Evolutionary conservation across 2,329 filamentous ascomycete species (phyloP).

Genomic region (Alternaria hordeiaustralica): DNA sequence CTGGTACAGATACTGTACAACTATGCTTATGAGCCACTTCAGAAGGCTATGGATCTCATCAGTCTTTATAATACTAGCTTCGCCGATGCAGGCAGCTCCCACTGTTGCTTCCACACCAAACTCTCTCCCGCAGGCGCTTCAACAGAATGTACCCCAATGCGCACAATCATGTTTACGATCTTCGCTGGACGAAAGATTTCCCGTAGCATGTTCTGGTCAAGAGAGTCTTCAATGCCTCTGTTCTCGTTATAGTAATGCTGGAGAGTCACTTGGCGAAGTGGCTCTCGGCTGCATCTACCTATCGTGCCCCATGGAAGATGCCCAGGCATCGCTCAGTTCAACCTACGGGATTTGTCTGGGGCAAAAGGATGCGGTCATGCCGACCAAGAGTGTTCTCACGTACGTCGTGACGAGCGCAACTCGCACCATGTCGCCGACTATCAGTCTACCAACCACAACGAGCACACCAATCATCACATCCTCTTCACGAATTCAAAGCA

Average conservation of each 20-base stretch:
- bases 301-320: slow-evolving; percentile 36
- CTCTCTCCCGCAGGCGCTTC: slow-evolving; percentile 37
- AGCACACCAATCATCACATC: slow-evolving; percentile 19
- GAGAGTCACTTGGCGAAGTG: slow-evolving; percentile 48
- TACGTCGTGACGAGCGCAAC: slow-evolving; percentile 30
- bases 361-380: slow-evolving; percentile 42
- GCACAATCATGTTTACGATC: slow-evolving; percentile 45
- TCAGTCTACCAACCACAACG: slow-evolving; percentile 14
- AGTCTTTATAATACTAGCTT: slow-evolving; percentile 44
- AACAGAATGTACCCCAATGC: slow-evolving; percentile 43
- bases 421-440: slow-evolving; percentile 21
- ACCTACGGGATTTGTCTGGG: slow-evolving; percentile 48
- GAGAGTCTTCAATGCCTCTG: slow-evolving; percentile 46
- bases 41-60: slow-evolving; percentile 47
- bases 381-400: slow-evolving; percentile 45
- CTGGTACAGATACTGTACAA: slow-evolving; percentile 43
- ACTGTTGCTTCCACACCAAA: slow-evolving; percentile 28
- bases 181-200: slow-evolving; percentile 43
- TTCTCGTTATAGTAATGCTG: slow-evolving; percentile 45
- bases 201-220: slow-evolving; percentile 43
- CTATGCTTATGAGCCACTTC: slow-evolving; percentile 48
- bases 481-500: slow-evolving; percentile 13
- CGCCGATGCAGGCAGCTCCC: slow-evolving; percentile 34
- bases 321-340: slow-evolving; percentile 20
- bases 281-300: slow-evolving; percentile 48